phyloP scores from a whole-genome alignment of 129 eudicot species.

The Solidago caesia region DNA sequence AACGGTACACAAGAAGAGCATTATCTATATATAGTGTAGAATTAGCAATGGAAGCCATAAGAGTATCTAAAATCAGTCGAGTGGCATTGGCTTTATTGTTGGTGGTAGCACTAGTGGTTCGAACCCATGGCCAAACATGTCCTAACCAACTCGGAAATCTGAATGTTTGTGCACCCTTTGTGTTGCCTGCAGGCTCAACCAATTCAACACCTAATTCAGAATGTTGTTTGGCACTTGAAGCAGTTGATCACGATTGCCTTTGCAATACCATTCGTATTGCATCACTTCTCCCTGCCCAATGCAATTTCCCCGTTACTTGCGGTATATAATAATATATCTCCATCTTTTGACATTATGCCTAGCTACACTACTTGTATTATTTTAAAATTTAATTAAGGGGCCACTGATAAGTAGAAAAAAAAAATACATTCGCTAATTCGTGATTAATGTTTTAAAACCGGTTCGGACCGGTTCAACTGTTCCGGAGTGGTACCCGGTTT shows the following conservation, averaged over 20 bases:
- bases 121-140: slow-evolving; percentile 41
- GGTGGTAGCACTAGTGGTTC: slow-evolving; percentile 24
- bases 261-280: slow-evolving; percentile 68
- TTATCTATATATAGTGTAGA: background rate
- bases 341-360: background rate
- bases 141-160: slow-evolving; percentile 44
- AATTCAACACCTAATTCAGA: slow-evolving; percentile 45
- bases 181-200: slow-evolving; percentile 55
- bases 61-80: slow-evolving; percentile 9
- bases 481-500: no score
- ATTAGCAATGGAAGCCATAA: background rate
- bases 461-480: no score
- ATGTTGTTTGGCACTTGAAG: slow-evolving; percentile 69
- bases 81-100: slow-evolving; percentile 11
- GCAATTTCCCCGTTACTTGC: slow-evolving; percentile 76
- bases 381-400: background rate
- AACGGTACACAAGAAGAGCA: no score
- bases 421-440: no score
- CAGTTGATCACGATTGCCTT: slow-evolving; percentile 60
- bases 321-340: slow-evolving; percentile 16
- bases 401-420: no score
- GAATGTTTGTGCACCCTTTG: slow-evolving; percentile 24
- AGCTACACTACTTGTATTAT: background rate
- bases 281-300: slow-evolving; percentile 54
- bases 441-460: no score